Evolutionary conservation across 2,329 filamentous ascomycete genomes (phyloP), one percentile per base, ranked within the genome.

Genomic region (Neopestalotiopsis sp.): DNA sequence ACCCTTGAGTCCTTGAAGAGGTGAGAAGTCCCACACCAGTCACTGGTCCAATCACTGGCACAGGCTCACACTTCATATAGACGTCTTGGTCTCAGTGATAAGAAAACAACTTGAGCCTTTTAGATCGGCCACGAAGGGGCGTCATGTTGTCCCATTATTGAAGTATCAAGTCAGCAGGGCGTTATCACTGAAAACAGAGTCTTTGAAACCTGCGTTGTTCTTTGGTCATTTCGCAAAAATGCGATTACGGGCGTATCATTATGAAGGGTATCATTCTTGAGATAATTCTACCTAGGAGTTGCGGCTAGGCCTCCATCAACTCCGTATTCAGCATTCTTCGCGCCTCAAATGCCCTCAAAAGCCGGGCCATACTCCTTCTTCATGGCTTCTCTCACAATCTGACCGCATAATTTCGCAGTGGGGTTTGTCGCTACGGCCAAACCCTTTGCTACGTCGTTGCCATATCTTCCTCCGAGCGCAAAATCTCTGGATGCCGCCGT

Each of bases 381-480:
- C 89, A 92, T 90, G 63, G 90, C 90, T 79, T 91, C 88, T 64
- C 87, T 85, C 49, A 92, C 90, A 77, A 92, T 92, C 74, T 90
- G 85, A 1, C 90, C 90, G 75, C 90, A 92, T 58, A 92, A 80
- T 80, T 92, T 92, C 2, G 90, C 90, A 17, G 89, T 91, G 30
- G 90, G 90, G 76, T 92, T 92, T 34, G 88, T 87, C 76, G 84
- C 86, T 65, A 92, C 90, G 5, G 89, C 89, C 71, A 92, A 79
- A 4, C 84, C 86, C 75, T 89, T 90, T 24, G 89, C 90, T 71
- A 92, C 85, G 67, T 89, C 88, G 71, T 90, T 91, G 40, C 90
- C 90, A 74, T 89, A 91, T 68, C 88, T 84, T 17, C 89, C 90
- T 38, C 89, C 90, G 70, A 88, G 77, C n/a, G 87, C 86, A 74